phyloP scores from a whole-genome alignment of 768 basidiomycete species.

The Auricularia sp. region DNA sequence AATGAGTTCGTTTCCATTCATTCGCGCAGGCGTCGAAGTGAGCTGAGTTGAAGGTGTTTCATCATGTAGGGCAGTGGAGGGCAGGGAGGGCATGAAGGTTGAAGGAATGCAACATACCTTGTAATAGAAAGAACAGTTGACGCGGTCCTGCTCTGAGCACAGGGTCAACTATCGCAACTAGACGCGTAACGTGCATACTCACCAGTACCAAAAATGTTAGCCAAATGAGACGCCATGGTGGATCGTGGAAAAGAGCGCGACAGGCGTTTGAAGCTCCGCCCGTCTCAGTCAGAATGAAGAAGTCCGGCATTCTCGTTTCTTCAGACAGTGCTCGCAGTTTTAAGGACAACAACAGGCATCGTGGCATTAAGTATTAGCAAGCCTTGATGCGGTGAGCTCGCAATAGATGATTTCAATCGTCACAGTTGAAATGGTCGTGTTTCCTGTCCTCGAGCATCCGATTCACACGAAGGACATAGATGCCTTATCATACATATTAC shows the following conservation, averaged over 20 bases:
- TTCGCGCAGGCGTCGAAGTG: neutral
- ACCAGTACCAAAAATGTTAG: constrained; percentile 86
- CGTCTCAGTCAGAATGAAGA: too few species aligned
- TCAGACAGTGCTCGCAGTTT: too few species aligned
- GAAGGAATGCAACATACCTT: constrained; percentile 43
- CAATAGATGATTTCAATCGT: too few species aligned
- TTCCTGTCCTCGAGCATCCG: too few species aligned
- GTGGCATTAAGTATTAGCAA: too few species aligned
- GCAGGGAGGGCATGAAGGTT: neutral
- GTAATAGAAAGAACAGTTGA: constrained; percentile 99
- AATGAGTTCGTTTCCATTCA: neutral
- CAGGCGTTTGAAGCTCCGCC: too few species aligned
- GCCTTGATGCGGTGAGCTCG: too few species aligned
- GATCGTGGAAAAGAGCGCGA: neutral
- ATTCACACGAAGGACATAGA: too few species aligned
- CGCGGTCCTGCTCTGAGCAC: constrained; percentile 67
- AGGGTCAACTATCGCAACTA: constrained; percentile 1
- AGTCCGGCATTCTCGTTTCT: too few species aligned
- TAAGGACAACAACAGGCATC: too few species aligned
- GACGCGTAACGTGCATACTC: constrained; percentile 11
- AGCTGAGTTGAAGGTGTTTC: neutral
- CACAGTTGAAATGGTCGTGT: too few species aligned
- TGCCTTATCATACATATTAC: constrained; percentile 20
- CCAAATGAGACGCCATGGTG: constrained; percentile 69
- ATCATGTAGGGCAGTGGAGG: neutral